Evolutionary conservation across 1,139 yeast genomes (phyloP).

Genomic region (Taphrina sp.): DNA sequence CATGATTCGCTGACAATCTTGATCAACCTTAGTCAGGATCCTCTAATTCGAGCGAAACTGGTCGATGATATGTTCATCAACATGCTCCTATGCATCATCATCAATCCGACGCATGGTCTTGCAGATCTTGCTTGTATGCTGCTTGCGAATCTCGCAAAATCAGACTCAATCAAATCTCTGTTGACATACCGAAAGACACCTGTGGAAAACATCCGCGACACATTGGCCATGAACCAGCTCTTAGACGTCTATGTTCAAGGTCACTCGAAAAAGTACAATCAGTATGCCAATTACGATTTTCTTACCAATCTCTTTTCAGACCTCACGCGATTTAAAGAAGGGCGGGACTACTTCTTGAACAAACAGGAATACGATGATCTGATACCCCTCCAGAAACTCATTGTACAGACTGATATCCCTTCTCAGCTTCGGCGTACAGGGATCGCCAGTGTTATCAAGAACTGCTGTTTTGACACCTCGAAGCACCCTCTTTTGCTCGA

Average conservation of each 20-base stretch:
- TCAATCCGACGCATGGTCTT: constrained; percentile 57
- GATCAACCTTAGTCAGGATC: constrained; percentile 77
- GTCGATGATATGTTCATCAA: constrained; percentile 65
- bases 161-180: constrained; percentile 59
- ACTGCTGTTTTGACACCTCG: constrained; percentile 76
- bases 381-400: constrained; percentile 72
- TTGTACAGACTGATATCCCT: constrained; percentile 81
- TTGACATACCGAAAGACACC: constrained; percentile 44
- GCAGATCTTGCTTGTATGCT: constrained; percentile 84
- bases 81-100: constrained; percentile 42
- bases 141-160: constrained; percentile 79
- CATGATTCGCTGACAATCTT: constrained; percentile 71
- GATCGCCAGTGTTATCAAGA: constrained; percentile 88
- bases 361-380: constrained; percentile 72
- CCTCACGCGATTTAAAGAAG: constrained; percentile 68
- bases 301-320: constrained; percentile 88
- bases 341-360: constrained; percentile 72
- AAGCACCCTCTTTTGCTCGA: constrained; percentile 57
- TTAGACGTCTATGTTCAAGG: constrained; percentile 92
- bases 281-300: constrained; percentile 74
- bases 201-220: constrained; percentile 54
- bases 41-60: constrained; percentile 56
- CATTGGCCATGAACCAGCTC: constrained; percentile 69
- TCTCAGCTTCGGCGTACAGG: constrained; percentile 83
- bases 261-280: constrained; percentile 65